Percentiles rank a stretch among this genome's conserved stretches.
phyloP scores from a whole-genome alignment of 2,329 filamentous ascomycete genomes.

The Rutstroemia sydowiana region DNA sequence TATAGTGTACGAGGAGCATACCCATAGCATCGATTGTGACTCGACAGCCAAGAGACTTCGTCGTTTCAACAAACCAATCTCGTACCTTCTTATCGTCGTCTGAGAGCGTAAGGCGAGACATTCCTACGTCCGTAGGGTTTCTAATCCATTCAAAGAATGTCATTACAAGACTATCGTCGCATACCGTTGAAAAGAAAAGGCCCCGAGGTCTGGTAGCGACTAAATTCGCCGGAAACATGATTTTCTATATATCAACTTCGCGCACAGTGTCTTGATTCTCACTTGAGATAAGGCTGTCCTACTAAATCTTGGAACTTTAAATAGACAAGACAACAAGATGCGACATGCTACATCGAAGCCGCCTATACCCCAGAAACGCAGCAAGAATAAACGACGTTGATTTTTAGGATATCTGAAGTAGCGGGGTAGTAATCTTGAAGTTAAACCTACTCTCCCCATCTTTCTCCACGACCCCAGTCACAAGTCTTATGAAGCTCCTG shows the following conservation, averaged over 20 bases:
- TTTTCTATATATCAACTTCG: too few relatives aligned
- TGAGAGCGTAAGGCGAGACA: slow-evolving; percentile 66
- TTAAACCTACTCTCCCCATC: slow-evolving; percentile 59
- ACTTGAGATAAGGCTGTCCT: too few relatives aligned
- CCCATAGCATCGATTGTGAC: slow-evolving; percentile 69
- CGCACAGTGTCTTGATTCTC: too few relatives aligned
- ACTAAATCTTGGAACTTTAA: too few relatives aligned
- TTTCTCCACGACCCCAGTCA: slow-evolving; percentile 57
- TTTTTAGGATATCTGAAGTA: too few relatives aligned
- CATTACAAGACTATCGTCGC: background rate
- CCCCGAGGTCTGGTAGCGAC: too few relatives aligned
- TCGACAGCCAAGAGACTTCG: slow-evolving; percentile 55
- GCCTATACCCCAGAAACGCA: too few relatives aligned
- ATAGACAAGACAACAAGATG: too few relatives aligned
- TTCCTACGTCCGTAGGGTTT: slow-evolving; percentile 59
- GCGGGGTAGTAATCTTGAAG: slow-evolving; percentile 11
- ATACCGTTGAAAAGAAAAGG: too few relatives aligned
- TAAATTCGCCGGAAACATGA: too few relatives aligned
- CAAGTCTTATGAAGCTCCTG: slow-evolving; percentile 58
- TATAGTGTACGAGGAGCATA: background rate
- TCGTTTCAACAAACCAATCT: slow-evolving; percentile 66
- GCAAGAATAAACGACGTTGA: too few relatives aligned
- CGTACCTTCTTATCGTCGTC: slow-evolving; percentile 64
- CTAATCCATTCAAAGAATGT: slow-evolving; percentile 29
- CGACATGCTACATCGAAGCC: too few relatives aligned